Evolutionary conservation across 2,329 filamentous ascomycete genomes (phyloP).

Genomic region (Diaporthe humulicola): DNA sequence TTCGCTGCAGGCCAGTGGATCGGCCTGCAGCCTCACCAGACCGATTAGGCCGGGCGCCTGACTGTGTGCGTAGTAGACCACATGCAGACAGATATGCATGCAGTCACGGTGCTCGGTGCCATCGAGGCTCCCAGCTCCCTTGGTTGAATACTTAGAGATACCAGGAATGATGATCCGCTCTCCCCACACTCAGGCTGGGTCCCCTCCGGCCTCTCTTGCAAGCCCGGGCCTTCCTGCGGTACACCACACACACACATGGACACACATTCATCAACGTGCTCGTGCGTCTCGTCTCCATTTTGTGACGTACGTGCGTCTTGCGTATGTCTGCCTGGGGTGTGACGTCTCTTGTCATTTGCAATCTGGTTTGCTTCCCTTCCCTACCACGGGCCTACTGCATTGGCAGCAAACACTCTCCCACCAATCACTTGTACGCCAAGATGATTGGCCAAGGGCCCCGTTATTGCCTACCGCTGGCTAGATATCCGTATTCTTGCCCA

Average conservation of each 20-base stretch:
- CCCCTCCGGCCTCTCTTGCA: neutral
- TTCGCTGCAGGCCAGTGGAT: conserved; percentile 31
- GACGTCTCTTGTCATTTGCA: conserved; percentile 15
- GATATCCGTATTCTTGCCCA: neutral
- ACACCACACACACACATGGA: neutral
- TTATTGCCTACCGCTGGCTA: neutral
- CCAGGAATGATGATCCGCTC: neutral
- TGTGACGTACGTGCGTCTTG: conserved; percentile 1
- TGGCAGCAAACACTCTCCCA: conserved; percentile 1
- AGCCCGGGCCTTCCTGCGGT: neutral
- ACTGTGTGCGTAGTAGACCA: neutral
- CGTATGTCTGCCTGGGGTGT: neutral
- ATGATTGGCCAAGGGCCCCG: neutral
- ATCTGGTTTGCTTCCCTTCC: neutral
- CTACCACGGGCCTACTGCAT: neutral
- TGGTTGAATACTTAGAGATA: neutral
- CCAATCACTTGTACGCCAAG: neutral
- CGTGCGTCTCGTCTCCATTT: neutral
- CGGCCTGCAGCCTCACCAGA: conserved; percentile 25
- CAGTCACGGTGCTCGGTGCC: neutral
- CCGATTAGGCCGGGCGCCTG: conserved; percentile 1
- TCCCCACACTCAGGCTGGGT: neutral
- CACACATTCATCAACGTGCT: neutral
- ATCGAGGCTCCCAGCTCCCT: neutral
- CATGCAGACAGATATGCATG: neutral